These are phyloP conservation scores for Aspergillus panamensis DNA, from an alignment of 495 filamentous ascomycete genomes.

Conservation along the genomic window DNA sequence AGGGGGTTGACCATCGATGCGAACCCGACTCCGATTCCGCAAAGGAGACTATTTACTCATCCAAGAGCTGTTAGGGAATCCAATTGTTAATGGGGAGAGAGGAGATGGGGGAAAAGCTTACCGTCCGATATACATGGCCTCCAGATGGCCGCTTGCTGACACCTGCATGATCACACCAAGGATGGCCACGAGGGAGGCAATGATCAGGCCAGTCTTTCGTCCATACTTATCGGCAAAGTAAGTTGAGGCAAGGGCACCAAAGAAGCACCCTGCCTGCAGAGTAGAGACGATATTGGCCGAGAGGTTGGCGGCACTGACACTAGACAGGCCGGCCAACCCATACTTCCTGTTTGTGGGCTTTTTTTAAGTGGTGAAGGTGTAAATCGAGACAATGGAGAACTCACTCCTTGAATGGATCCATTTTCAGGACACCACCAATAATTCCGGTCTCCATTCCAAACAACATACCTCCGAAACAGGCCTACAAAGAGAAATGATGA, in stretches of 20 bases:
- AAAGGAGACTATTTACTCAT: slow-evolving; percentile 48
- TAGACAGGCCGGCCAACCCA: slow-evolving; percentile 52
- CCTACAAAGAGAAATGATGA: slow-evolving; percentile 32
- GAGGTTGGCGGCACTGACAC: slow-evolving; percentile 39
- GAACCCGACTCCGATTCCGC: slow-evolving; percentile 52
- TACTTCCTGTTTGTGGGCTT: slow-evolving; percentile 39
- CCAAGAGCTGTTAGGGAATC: not conserved
- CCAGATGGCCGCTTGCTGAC: slow-evolving; percentile 50
- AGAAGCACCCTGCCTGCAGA: slow-evolving; percentile 67
- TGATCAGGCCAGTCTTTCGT: slow-evolving; percentile 49
- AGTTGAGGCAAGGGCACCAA: slow-evolving; percentile 57
- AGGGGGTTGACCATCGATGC: slow-evolving; percentile 49
- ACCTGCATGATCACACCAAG: slow-evolving; percentile 62
- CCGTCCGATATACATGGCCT: slow-evolving; percentile 62
- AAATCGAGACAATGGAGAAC: slow-evolving; percentile 5
- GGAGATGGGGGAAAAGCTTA: slow-evolving; percentile 21
- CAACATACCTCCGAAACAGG: slow-evolving; percentile 73
- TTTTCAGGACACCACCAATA: slow-evolving; percentile 65
- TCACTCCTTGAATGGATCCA: slow-evolving; percentile 58
- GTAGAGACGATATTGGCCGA: slow-evolving; percentile 56
- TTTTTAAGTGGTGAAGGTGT: not conserved
- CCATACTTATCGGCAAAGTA: slow-evolving; percentile 56
- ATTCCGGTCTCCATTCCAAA: slow-evolving; percentile 70
- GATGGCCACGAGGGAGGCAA: slow-evolving; percentile 41
- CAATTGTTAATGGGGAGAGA: not conserved